Base-by-base conservation (phyloP, 352 stramenopile genomes). In the Phytophthora rubi region DNA sequence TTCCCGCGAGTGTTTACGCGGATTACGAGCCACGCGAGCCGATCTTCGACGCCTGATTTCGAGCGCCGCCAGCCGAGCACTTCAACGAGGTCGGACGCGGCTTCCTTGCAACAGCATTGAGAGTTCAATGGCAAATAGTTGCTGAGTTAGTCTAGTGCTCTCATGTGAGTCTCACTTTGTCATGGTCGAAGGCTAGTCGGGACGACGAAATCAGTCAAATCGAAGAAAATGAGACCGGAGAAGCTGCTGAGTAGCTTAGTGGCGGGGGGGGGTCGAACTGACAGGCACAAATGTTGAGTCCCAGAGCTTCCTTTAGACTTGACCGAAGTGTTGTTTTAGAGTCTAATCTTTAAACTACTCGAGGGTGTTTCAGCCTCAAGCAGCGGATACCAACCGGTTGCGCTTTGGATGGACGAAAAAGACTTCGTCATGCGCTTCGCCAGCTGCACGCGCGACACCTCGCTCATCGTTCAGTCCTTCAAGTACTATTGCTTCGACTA, bases 401-500 rank as follows among this genome's bases (percentile, higher is more conserved):
- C 7, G 53, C 35, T 23, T 15, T 58, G 23, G 28, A 18, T 15
- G 63, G 15, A 3, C 23, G 23, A 15, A 28, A 33, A 21, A 5
- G 51, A 62, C 32, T 21, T 51, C 5, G 33, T 28, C 3, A 18
- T 69, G 26, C 37, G 56, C 39, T 62, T 73, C 13, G 53, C 59
- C 37, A 64, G 18, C 8, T 73, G 53, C 21, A 53, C 53, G 6
- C 44, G 60, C 53, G 59, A 69, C 53, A 76, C 58, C 1, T 60
- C 58, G 28, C 62, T 65, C 35, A 18, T 59, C 2, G 23, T 69
- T 61, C 57, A 13, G 16, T 16, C 15, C 6, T 7, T 45, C 23
- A 26, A 21, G 15, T 26, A 26, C 23, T 26, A 26, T 26, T 26
- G 23, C 23, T 26, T 26, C 23, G 23, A 26, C 23, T 26, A 26